Evolutionary conservation across 1,284 basidiomycete genomes (phyloP).

Genomic region (Ganoderma multipileum): DNA sequence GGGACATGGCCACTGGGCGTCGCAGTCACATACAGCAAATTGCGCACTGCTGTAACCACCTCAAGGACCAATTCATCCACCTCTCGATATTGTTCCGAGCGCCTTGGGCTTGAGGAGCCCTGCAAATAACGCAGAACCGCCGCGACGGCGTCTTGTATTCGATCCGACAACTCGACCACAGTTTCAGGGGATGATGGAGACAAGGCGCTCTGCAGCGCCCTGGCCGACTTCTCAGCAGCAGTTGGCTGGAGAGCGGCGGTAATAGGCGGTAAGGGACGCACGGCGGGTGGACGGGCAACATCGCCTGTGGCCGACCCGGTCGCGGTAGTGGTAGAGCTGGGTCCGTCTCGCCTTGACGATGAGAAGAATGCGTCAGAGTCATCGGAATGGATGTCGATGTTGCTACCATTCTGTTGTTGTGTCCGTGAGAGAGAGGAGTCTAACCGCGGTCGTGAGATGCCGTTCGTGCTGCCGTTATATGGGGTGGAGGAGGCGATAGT

Average conservation of each 20-base stretch:
- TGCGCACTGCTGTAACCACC: conserved; percentile 77
- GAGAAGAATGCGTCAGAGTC: conserved; percentile 75
- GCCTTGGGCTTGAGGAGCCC: conserved; percentile 43
- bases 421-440: conserved; percentile 27
- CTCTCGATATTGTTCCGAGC: conserved; percentile 58
- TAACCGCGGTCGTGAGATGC: conserved; percentile 42
- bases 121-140: conserved; percentile 69
- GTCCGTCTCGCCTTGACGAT: conserved; percentile 44
- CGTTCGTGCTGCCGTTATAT: conserved; percentile 31
- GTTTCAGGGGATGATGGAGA: conserved; percentile 62
- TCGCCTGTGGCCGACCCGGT: conserved; percentile 10
- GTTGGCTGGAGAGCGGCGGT: conserved; percentile 52
- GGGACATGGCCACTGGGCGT: conserved; percentile 69
- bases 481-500: conserved; percentile 20
- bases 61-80: conserved; percentile 68
- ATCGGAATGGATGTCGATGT: conserved; percentile 71
- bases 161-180: conserved; percentile 63
- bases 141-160: conserved; percentile 64
- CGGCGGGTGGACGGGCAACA: conserved; percentile 27
- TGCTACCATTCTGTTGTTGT: conserved; percentile 42
- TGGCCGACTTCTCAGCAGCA: conserved; percentile 70
- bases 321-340: conserved; percentile 32
- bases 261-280: conserved; percentile 14
- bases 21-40: conserved; percentile 76
- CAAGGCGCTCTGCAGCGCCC: conserved; percentile 68